Evolutionary conservation across 345 rosid genomes (phyloP), one percentile per base, ranked within the genome.

Genomic region (Syzygium aqueum): DNA sequence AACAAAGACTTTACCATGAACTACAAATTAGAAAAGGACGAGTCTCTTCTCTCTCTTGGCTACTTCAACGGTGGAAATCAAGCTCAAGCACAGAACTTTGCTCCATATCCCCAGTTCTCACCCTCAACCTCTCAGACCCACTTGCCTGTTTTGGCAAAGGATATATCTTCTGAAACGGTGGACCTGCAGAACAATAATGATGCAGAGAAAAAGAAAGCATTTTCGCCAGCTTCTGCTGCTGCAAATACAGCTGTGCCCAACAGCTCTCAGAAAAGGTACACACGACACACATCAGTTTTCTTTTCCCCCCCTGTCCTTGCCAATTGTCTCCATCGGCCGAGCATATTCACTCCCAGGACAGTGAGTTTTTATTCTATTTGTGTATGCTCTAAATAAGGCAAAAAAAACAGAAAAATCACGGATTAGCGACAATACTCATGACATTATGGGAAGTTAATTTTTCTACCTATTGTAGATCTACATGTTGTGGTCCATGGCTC

Each of bases 231-330:
- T 73, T 73, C 82, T 37, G 49, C 82, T 73, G 82, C 49, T 53
- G 88, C 90, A 86, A 85, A 88, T 87, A 88, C 93, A 92, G 93
- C 94, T 90, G 94, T 91, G 86, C 89, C 89, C 92, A 91, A 87
- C 91, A 86, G 85, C 88, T 94, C 96, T 86, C 96, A 93, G 95
- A 95, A 95, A 93, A 95, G 97, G 97, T 95, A 1, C 85, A 37
- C 82, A 22, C 49, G 11, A 1, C 63, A 3, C 80, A 73, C 80
- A 33, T 37, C 84, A 86, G 84, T 40, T 73, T 30, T 77, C 37
- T 22, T 16, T 27, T 46, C 16, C 14, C 49, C 17, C 43, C 21
- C 33, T 50, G 46, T 10, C 53, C 17, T 9, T 30, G 28, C 82
- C 63, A 37, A 33, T 73, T 73, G 80, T 73, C 80, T 33, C 46